Evolutionary conservation across 192 early-diverging fungal genomes (phyloP).

Genomic region (Coemansia sp.): DNA sequence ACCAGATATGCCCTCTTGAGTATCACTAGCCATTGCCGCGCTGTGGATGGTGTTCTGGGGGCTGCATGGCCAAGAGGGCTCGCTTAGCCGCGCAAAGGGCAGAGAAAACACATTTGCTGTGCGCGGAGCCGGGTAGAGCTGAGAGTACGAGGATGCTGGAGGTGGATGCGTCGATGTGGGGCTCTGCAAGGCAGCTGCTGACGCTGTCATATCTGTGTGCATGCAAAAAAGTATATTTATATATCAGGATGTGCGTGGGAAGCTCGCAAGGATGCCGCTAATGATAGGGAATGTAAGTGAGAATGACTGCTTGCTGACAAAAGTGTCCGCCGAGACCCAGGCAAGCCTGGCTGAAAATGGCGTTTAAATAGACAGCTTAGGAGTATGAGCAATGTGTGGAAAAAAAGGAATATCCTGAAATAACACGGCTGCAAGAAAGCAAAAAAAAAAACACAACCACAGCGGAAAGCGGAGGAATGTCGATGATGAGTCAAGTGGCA

Average conservation of each 20-base stretch:
- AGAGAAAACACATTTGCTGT: conserved; percentile 28
- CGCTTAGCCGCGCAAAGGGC: conserved; percentile 18
- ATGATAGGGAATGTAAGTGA: neutral
- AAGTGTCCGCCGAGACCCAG: neutral
- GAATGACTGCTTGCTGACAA: neutral
- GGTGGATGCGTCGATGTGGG: neutral
- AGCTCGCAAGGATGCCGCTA: neutral
- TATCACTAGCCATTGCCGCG: neutral
- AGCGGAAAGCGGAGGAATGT: neutral
- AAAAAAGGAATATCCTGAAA: neutral
- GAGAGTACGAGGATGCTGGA: neutral
- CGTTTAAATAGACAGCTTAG: neutral
- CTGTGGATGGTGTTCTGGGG: neutral
- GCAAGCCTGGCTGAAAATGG: neutral
- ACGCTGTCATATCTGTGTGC: conserved; percentile 9
- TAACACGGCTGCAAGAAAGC: neutral
- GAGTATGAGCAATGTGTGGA: neutral
- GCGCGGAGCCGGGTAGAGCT: conserved; percentile 12
- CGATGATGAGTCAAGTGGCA: conserved; percentile 1
- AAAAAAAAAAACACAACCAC: neutral
- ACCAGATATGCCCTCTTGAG: neutral
- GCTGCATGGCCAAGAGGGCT: neutral
- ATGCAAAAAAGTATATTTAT: neutral
- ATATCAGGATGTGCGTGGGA: neutral
- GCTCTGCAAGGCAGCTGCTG: conserved; percentile 9